These are phyloP conservation scores for Solanum aculeatissimum DNA, from an alignment of 305 asterid species.

Conservation along the genomic window DNA sequence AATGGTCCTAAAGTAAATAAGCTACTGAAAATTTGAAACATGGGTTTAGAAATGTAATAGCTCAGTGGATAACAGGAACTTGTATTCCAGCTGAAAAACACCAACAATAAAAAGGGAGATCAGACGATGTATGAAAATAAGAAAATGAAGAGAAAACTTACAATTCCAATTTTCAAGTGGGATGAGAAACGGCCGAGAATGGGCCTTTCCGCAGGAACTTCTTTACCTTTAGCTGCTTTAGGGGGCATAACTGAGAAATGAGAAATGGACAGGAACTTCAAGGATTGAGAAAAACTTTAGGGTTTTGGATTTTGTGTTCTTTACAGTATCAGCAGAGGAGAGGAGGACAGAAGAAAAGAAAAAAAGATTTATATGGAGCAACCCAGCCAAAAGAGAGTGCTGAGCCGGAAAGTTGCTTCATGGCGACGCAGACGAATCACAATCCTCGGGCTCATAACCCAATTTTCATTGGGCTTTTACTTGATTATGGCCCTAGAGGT, in stretches of 20 bases:
- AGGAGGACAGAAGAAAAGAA: too few species aligned
- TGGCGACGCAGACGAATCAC: too few species aligned
- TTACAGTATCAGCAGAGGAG: not conserved
- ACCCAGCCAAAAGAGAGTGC: not conserved
- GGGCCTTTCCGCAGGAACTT: slow-evolving; percentile 67
- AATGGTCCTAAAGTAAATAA: not conserved
- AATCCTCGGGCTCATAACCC: too few species aligned
- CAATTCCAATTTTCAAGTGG: slow-evolving; percentile 87
- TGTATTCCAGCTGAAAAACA: not conserved
- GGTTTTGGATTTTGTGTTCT: not conserved
- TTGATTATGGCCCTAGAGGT: too few species aligned
- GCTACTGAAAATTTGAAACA: not conserved
- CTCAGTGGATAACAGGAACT: not conserved
- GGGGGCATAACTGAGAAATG: slow-evolving; percentile 51
- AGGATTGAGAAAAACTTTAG: not conserved
- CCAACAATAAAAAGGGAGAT: not conserved
- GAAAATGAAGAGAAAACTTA: slow-evolving; percentile 16
- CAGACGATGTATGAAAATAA: not conserved
- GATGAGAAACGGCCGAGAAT: slow-evolving; percentile 90
- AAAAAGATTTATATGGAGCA: not conserved
- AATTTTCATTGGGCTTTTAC: too few species aligned
- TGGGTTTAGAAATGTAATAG: not conserved
- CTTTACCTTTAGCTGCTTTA: slow-evolving; percentile 81
- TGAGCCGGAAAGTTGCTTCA: not conserved
- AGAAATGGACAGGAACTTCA: not conserved